Percentiles rank a stretch among this genome's conserved stretches.
Evolutionary conservation across 495 filamentous ascomycete genomes (phyloP).

Genomic region (Daldinia concentrica): DNA sequence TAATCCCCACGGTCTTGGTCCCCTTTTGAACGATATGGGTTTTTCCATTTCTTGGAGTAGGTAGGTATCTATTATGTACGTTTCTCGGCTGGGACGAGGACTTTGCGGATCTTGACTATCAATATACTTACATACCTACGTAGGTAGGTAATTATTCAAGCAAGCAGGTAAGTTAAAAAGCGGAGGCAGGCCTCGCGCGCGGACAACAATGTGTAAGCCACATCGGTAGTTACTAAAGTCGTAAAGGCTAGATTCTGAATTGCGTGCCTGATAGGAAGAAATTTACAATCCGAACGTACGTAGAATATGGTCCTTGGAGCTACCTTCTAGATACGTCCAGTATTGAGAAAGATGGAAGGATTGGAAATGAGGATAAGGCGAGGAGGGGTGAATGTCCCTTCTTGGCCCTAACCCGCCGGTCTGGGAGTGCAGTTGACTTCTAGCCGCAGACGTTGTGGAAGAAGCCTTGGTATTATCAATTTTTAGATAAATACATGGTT

Average conservation of each 20-base stretch:
- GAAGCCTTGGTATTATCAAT: slow-evolving; percentile 31
- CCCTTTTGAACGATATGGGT: slow-evolving; percentile 9
- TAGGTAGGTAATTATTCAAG: slow-evolving; percentile 21
- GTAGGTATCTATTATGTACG: slow-evolving; percentile 13
- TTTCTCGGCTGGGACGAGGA: slow-evolving; percentile 35
- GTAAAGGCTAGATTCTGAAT: slow-evolving; percentile 25
- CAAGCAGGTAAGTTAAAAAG: background rate
- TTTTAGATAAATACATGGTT: slow-evolving; percentile 17
- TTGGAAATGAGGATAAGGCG: slow-evolving; percentile 18
- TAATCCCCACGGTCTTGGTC: slow-evolving; percentile 29
- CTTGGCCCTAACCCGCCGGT: slow-evolving; percentile 43
- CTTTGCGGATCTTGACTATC: slow-evolving; percentile 33
- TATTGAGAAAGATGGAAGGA: slow-evolving; percentile 16
- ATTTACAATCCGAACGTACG: slow-evolving; percentile 34
- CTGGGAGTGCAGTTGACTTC: slow-evolving; percentile 41
- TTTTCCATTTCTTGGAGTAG: slow-evolving; percentile 21
- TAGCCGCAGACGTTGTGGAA: slow-evolving; percentile 32
- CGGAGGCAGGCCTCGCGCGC: slow-evolving; percentile 20
- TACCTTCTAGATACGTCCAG: slow-evolving; percentile 39
- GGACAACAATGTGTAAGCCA: slow-evolving; percentile 34
- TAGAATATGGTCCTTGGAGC: slow-evolving; percentile 10
- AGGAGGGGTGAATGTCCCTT: slow-evolving; percentile 37
- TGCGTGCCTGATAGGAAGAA: slow-evolving; percentile 38
- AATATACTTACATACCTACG: too few species aligned
- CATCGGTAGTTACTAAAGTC: slow-evolving; percentile 42